These are phyloP conservation scores for Bothriochloa decipiens DNA, from an alignment of 176 grass and related monocot genomes.

Conservation along the genomic window DNA sequence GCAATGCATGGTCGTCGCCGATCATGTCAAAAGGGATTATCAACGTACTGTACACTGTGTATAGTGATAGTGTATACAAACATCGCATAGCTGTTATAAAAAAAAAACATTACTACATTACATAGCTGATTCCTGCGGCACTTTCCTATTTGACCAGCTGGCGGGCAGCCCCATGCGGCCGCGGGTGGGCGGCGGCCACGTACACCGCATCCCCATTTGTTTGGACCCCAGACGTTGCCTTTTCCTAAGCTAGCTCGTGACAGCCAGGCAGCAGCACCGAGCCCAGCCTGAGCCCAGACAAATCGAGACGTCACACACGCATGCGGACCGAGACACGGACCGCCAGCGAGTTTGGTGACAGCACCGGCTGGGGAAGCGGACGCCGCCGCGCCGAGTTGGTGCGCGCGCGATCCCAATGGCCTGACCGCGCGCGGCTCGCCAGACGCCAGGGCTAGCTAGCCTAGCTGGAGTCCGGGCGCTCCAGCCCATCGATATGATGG, in stretches of 20 bases:
- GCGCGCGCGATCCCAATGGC: background rate
- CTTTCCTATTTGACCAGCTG: constrained; percentile 10
- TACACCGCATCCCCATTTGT: background rate
- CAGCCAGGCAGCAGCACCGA: background rate
- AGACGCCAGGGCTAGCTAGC: background rate
- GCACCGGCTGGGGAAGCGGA: background rate
- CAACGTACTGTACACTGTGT: background rate
- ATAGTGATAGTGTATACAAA: background rate
- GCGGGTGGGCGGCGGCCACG: background rate
- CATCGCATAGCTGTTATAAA: background rate
- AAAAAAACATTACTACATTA: background rate
- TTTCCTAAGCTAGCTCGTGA: constrained; percentile 3
- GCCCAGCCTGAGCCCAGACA: constrained; percentile 18
- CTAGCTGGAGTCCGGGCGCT: background rate
- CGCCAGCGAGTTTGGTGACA: background rate
- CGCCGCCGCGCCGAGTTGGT: background rate
- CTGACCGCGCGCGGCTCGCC: background rate
- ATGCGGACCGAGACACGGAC: background rate
- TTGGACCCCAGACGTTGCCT: too few species aligned
- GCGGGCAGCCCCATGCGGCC: background rate
- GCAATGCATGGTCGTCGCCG: background rate
- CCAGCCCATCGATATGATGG: background rate
- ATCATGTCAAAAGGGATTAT: background rate
- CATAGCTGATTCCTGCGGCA: background rate
- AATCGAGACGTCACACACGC: constrained; percentile 34